Conservation (phyloP, 257 asterid genomes). For the Ilex asprella region DNA sequence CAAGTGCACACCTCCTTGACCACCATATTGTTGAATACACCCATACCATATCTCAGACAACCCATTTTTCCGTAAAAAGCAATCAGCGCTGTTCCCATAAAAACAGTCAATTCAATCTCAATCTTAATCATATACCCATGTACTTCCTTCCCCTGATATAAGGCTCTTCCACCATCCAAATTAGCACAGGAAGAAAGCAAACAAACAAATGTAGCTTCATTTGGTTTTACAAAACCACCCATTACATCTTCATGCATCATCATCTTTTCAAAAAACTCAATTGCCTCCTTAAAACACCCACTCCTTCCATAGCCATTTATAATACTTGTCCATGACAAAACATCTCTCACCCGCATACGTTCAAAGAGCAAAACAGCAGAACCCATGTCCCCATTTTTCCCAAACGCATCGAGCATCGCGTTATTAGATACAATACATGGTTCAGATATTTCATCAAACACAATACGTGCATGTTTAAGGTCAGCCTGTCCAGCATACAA, state of each 20-base stretch:
- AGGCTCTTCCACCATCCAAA: conserved; percentile 32
- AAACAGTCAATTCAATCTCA: conserved; percentile 47
- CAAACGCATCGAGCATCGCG: conserved; percentile 75
- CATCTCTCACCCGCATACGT: conserved; percentile 51
- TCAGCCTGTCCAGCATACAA: conserved; percentile 44
- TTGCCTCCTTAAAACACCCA: conserved; percentile 45
- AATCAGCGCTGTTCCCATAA: conserved; percentile 54
- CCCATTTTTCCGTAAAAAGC: conserved; percentile 80
- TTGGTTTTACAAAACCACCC: conserved; percentile 48
- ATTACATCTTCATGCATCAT: conserved; percentile 40
- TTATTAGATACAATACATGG: conserved; percentile 56
- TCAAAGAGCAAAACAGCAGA: conserved; percentile 44
- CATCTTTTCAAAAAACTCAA: conserved; percentile 47
- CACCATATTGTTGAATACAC: conserved; percentile 40
- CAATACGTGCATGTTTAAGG: conserved; percentile 37
- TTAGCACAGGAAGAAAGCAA: conserved; percentile 61
- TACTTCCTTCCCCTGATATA: conserved; percentile 68
- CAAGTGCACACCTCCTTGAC: conserved; percentile 63
- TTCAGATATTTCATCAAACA: conserved; percentile 59
- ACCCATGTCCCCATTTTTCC: conserved; percentile 54
- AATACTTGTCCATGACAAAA: conserved; percentile 80
- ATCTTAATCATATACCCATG: conserved; percentile 65
- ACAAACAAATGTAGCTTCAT: conserved; percentile 79
- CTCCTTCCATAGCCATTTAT: conserved; percentile 52
- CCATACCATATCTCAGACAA: conserved; percentile 35